phyloP scores from a whole-genome alignment of 2,329 filamentous ascomycete genomes.

The Pseudopyricularia javanii region DNA sequence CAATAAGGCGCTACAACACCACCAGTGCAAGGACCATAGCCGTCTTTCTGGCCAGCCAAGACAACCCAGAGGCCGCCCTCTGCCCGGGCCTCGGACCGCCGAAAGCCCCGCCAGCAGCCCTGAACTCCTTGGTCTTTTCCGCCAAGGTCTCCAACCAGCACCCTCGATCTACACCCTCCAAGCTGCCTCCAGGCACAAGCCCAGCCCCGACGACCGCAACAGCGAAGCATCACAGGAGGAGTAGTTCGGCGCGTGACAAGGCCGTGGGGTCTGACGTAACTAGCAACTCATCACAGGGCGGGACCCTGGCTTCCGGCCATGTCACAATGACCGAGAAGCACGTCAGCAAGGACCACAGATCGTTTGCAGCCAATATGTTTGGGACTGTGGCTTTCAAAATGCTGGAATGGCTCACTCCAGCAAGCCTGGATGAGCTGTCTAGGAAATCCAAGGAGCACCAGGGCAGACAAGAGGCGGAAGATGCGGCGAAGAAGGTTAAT shows the following conservation, averaged over 20 bases:
- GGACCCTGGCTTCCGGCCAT: slow-evolving; percentile 5
- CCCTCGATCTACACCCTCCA: not conserved
- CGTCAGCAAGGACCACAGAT: slow-evolving; percentile 42
- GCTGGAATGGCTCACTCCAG: slow-evolving; percentile 57
- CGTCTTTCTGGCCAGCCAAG: slow-evolving; percentile 66
- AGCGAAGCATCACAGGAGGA: slow-evolving; percentile 1
- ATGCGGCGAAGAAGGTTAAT: not conserved
- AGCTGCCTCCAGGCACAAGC: not conserved
- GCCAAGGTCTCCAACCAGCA: slow-evolving; percentile 11
- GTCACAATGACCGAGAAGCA: slow-evolving; percentile 32
- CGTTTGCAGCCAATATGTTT: slow-evolving; percentile 51
- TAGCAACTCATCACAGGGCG: slow-evolving; percentile 2
- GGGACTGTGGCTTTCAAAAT: slow-evolving; percentile 56
- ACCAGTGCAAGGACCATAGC: slow-evolving; percentile 74
- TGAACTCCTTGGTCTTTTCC: slow-evolving; percentile 34
- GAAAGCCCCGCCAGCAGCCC: slow-evolving; percentile 28
- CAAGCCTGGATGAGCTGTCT: slow-evolving; percentile 36
- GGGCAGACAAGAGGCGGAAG: not conserved
- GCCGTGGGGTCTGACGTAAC: slow-evolving; percentile 2
- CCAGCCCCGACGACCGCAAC: not conserved
- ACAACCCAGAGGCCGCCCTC: slow-evolving; percentile 59
- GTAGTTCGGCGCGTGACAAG: not conserved
- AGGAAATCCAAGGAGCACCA: slow-evolving; percentile 15
- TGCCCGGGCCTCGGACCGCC: slow-evolving; percentile 41
- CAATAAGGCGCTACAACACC: slow-evolving; percentile 66